A percentile compares a stretch with the other conserved stretches of the same genome.
phyloP scores from a whole-genome alignment of 2,329 filamentous ascomycete genomes.

The Xylariaceae sp. region DNA sequence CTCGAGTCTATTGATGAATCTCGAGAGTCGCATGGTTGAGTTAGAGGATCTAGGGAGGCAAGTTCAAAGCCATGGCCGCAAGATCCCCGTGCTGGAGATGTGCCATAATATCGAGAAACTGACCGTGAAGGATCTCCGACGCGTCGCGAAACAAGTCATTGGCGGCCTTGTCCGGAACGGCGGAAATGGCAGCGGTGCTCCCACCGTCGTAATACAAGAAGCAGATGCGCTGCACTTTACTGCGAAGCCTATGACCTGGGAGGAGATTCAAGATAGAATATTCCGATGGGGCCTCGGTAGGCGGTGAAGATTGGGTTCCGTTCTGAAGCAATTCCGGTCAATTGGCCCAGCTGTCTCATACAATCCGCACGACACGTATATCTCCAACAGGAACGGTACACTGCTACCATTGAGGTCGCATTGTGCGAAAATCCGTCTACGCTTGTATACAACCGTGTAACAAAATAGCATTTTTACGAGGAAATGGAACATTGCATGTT shows the following conservation, averaged over 20 bases:
- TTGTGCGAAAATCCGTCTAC: background rate
- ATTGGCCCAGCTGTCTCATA: conserved; percentile 1
- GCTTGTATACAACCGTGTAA: conserved; percentile 19
- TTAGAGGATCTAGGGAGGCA: conserved; percentile 92
- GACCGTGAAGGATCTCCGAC: conserved; percentile 72
- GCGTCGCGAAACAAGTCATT: conserved; percentile 76
- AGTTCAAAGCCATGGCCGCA: conserved; percentile 92
- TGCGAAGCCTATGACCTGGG: conserved; percentile 71
- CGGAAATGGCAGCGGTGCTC: conserved; percentile 76
- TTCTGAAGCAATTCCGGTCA: background rate
- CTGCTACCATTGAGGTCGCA: background rate
- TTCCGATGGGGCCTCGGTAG: conserved; percentile 77
- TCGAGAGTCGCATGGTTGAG: conserved; percentile 95
- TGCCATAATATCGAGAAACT: conserved; percentile 78
- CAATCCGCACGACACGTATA: conserved; percentile 2
- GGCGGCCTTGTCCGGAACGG: conserved; percentile 70
- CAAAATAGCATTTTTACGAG: conserved; percentile 16
- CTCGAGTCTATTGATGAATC: conserved; percentile 89
- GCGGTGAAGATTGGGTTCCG: conserved; percentile 28
- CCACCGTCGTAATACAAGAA: conserved; percentile 93
- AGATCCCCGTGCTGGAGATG: conserved; percentile 92
- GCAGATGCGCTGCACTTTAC: conserved; percentile 69
- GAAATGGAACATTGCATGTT: conserved; percentile 11
- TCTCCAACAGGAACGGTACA: background rate
- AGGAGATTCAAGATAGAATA: conserved; percentile 84